Conservation (phyloP, 352 stramenopile species). For the Aphanomyces euteiches region DNA sequence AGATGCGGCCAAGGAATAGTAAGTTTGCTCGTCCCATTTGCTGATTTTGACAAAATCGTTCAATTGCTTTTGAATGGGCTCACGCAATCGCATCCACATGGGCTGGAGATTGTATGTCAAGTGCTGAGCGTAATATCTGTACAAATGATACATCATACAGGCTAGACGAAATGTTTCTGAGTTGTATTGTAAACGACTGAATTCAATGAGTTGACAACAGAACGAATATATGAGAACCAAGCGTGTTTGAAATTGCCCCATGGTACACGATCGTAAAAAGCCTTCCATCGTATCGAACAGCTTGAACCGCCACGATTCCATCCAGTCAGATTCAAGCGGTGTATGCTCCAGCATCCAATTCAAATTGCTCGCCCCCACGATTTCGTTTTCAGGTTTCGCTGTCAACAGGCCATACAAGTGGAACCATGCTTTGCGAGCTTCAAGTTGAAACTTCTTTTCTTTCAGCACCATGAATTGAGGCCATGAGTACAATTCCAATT, state of each 20-base stretch:
- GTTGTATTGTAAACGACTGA: constrained; percentile 36
- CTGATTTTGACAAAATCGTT: constrained; percentile 97
- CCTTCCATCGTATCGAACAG: constrained; percentile 89
- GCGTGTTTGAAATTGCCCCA: constrained; percentile 90
- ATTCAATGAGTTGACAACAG: constrained; percentile 77
- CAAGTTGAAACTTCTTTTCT: constrained; percentile 68
- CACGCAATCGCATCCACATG: constrained; percentile 80
- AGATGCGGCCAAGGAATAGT: constrained; percentile 97
- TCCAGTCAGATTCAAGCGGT: constrained; percentile 46
- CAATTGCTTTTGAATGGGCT: constrained; percentile 95
- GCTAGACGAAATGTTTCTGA: constrained; percentile 51
- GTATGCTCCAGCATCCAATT: constrained; percentile 42
- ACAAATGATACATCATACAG: constrained; percentile 91
- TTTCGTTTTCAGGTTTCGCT: constrained; percentile 62
- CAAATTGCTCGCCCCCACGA: constrained; percentile 13
- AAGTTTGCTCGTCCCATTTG: constrained; percentile 99
- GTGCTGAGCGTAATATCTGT: constrained; percentile 94
- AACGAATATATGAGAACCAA: constrained; percentile 88
- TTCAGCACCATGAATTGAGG: constrained; percentile 89
- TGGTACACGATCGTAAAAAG: constrained; percentile 84
- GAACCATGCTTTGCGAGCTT: constrained; percentile 83
- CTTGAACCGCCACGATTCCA: constrained; percentile 50
- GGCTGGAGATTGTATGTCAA: constrained; percentile 41
- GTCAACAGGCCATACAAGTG: constrained; percentile 86
- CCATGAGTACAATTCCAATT: constrained; percentile 98